Conservation (phyloP, 2,329 filamentous ascomycete genomes). For the Aspergillus fructus region DNA sequence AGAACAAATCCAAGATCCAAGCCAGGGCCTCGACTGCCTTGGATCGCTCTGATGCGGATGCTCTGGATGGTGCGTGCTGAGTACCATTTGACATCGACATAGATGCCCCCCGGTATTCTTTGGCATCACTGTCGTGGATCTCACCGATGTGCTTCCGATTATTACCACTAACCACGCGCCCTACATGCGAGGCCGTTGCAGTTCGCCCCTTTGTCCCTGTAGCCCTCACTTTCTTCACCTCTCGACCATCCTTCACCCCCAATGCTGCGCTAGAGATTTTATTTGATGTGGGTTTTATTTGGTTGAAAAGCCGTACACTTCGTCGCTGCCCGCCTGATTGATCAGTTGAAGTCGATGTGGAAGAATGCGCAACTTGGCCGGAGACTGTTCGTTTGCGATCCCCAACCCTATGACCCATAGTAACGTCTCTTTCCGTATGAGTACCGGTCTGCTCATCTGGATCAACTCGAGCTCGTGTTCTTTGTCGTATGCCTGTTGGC, state of each 20-base stretch:
- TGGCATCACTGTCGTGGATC: slow-evolving; percentile 67
- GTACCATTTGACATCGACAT: slow-evolving; percentile 24
- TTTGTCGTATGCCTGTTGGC: slow-evolving; percentile 48
- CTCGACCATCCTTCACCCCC: slow-evolving; percentile 63
- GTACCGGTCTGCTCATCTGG: slow-evolving; percentile 39
- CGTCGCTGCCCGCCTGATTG: slow-evolving; percentile 64
- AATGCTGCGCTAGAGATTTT: slow-evolving; percentile 63
- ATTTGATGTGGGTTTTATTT: slow-evolving; percentile 64
- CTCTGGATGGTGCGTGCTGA: slow-evolving; percentile 30
- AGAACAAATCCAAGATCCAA: slow-evolving; percentile 76
- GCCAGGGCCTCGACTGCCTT: slow-evolving; percentile 74
- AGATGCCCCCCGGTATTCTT: slow-evolving; percentile 51
- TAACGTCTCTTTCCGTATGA: slow-evolving; percentile 33
- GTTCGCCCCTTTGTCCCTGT: slow-evolving; percentile 67
- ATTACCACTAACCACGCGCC: slow-evolving; percentile 85
- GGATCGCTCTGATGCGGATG: slow-evolving; percentile 50
- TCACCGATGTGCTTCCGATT: slow-evolving; percentile 68
- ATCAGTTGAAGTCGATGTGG: slow-evolving; percentile 60
- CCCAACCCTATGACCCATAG: slow-evolving; percentile 38
- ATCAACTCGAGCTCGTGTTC: slow-evolving; percentile 40
- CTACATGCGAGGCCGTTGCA: slow-evolving; percentile 69
- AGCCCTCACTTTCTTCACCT: slow-evolving; percentile 81
- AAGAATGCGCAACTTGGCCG: slow-evolving; percentile 63
- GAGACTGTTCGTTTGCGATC: slow-evolving; percentile 92
- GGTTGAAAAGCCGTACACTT: slow-evolving; percentile 71